These are phyloP conservation scores for Patellifolia procumbens DNA, from an alignment of 179 eudicot species.

Conservation along the genomic window DNA sequence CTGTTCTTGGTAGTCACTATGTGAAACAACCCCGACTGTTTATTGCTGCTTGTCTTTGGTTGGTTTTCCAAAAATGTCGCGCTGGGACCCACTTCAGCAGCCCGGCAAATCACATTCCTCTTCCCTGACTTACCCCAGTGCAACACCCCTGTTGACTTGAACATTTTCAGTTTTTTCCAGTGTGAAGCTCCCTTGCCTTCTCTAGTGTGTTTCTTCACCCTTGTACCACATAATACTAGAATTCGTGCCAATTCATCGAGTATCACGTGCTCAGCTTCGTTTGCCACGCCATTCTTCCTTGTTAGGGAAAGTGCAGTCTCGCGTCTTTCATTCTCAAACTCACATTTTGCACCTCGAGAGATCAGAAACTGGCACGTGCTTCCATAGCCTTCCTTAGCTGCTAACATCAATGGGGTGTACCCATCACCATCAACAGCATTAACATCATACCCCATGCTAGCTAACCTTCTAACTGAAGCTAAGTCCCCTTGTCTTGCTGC, in stretches of 20 bases:
- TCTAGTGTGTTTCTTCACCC: constrained; percentile 61
- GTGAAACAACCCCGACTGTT: constrained; percentile 54
- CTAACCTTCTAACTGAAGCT: constrained; percentile 31
- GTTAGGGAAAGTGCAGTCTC: constrained; percentile 57
- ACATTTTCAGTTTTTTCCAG: constrained; percentile 52
- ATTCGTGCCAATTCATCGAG: constrained; percentile 53
- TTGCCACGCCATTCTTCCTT: constrained; percentile 38
- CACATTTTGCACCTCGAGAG: constrained; percentile 53
- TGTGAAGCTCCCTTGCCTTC: constrained; percentile 59
- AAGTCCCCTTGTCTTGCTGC: constrained; percentile 47
- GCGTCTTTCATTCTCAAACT: constrained; percentile 35
- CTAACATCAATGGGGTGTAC: constrained; percentile 67
- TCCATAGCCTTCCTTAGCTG: constrained; percentile 55
- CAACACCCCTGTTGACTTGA: constrained; percentile 50
- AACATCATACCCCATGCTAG: constrained; percentile 38
- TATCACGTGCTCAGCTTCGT: constrained; percentile 52
- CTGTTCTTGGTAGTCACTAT: constrained; percentile 52
- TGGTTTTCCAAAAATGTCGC: constrained; percentile 43
- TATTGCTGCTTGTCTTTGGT: constrained; percentile 38
- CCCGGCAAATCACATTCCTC: constrained; percentile 64
- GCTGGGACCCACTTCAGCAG: constrained; percentile 65
- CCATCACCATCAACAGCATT: constrained; percentile 47
- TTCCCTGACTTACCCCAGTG: constrained; percentile 66
- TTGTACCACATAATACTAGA: constrained; percentile 46
- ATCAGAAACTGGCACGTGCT: constrained; percentile 53